Conservation (phyloP, 2,329 filamentous ascomycete species). For the Davidsoniella australis region DNA sequence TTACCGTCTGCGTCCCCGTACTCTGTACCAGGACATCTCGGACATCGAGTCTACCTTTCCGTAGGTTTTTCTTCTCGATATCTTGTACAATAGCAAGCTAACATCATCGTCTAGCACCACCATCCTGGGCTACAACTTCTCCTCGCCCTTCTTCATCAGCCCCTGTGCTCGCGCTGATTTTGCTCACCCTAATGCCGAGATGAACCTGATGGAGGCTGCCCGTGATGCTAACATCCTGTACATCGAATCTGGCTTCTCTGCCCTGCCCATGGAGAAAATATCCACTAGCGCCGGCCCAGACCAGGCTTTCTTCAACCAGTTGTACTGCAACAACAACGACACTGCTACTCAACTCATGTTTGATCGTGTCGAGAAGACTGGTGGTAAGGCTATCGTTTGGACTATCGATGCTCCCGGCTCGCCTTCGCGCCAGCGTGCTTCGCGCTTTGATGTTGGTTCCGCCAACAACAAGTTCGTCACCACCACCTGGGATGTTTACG, state of each 20-base stretch:
- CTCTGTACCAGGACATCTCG: conserved; percentile 22
- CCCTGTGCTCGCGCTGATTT: conserved; percentile 28
- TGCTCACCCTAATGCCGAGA: conserved; percentile 26
- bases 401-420: conserved; percentile 19
- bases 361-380: conserved; percentile 19
- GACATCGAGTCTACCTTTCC: conserved; percentile 20
- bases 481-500: conserved; percentile 12
- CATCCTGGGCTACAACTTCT: conserved; percentile 30
- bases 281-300: conserved; percentile 16
- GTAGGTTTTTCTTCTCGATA: conserved; percentile 15
- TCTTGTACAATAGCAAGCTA: conserved; percentile 12
- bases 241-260: conserved; percentile 21
- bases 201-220: conserved; percentile 30
- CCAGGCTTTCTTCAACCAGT: conserved; percentile 16
- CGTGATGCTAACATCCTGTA: conserved; percentile 29
- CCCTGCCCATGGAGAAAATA: conserved; percentile 22
- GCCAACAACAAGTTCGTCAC: conserved; percentile 15
- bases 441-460: conserved; percentile 23
- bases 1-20: conserved; percentile 26
- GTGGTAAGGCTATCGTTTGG: conserved; percentile 23
- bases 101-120: conserved; percentile 19
- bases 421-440: conserved; percentile 21
- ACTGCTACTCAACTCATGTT: conserved; percentile 20
- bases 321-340: conserved; percentile 21
- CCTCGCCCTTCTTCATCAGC: conserved; percentile 31